phyloP scores from a whole-genome alignment of 2,329 filamentous ascomycete species.

The Alternaria consortialis region DNA sequence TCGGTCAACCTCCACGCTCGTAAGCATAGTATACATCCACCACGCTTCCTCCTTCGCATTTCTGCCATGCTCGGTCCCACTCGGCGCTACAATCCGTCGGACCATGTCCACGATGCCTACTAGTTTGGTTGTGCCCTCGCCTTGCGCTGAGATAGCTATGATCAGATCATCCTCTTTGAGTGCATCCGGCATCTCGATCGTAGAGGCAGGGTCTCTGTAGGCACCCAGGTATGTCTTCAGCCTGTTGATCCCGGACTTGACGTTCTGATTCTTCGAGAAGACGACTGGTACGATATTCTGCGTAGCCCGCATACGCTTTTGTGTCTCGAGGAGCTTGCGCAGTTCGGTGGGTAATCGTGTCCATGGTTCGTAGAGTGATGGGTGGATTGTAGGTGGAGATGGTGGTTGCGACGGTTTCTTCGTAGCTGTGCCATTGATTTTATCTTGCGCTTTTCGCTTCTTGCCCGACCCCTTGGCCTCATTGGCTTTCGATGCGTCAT shows the following conservation, averaged over 20 bases:
- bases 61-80: constrained; percentile 1
- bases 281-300: constrained; percentile 25
- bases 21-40: constrained; percentile 30
- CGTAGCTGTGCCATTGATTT: background rate
- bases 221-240: constrained; percentile 22
- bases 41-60: constrained; percentile 18
- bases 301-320: constrained; percentile 9
- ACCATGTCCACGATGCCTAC: constrained; percentile 34
- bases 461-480: background rate
- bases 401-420: constrained; percentile 10
- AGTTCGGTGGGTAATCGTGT: constrained; percentile 19
- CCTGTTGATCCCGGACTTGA: constrained; percentile 27
- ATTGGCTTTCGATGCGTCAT: background rate
- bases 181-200: constrained; percentile 20
- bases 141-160: constrained; percentile 34
- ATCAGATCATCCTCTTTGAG: constrained; percentile 13
- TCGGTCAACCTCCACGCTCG: constrained; percentile 20
- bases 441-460: constrained; percentile 19
- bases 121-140: constrained; percentile 29
- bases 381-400: constrained; percentile 16
- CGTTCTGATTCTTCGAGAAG: constrained; percentile 33
- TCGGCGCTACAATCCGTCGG: constrained; percentile 19
- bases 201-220: constrained; percentile 10
- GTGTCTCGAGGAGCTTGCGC: constrained; percentile 10
- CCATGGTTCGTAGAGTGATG: constrained; percentile 33